phyloP scores from a whole-genome alignment of 108 stramenopile genomes.

The Poteriospumella lacustris region DNA sequence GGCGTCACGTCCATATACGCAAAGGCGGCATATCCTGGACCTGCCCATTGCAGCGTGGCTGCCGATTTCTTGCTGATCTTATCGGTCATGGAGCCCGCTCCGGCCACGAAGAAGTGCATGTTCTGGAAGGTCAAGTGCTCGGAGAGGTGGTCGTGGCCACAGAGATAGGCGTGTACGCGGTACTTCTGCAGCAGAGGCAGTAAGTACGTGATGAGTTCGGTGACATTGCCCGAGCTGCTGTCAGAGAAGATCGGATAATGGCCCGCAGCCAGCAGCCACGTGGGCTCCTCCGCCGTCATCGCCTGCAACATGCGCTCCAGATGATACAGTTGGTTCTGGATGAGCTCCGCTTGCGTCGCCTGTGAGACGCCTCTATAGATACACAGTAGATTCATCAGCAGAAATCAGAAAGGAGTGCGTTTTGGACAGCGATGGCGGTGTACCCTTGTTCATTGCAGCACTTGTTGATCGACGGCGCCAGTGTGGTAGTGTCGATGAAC shows the following conservation, averaged over 20 bases:
- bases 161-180: conserved; percentile 12
- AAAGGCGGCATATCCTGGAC: conserved; percentile 1
- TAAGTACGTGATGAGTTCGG: background rate
- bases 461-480: background rate
- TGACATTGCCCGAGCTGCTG: background rate
- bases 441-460: conserved; percentile 29
- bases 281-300: background rate
- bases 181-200: conserved; percentile 18
- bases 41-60: background rate
- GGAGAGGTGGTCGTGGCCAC: conserved; percentile 25
- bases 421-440: too few relatives aligned
- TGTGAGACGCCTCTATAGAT: conserved; percentile 5
- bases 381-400: background rate
- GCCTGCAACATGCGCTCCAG: background rate
- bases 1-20: background rate
- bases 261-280: conserved; percentile 18
- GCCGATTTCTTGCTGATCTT: background rate
- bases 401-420: background rate
- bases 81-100: background rate
- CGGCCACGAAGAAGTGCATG: background rate
- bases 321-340: background rate
- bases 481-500: conserved; percentile 23
- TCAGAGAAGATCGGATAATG: conserved; percentile 13
- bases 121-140: background rate
- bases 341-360: background rate